phyloP scores from a whole-genome alignment of 345 rosid genomes.

The Physaria fendleri region DNA sequence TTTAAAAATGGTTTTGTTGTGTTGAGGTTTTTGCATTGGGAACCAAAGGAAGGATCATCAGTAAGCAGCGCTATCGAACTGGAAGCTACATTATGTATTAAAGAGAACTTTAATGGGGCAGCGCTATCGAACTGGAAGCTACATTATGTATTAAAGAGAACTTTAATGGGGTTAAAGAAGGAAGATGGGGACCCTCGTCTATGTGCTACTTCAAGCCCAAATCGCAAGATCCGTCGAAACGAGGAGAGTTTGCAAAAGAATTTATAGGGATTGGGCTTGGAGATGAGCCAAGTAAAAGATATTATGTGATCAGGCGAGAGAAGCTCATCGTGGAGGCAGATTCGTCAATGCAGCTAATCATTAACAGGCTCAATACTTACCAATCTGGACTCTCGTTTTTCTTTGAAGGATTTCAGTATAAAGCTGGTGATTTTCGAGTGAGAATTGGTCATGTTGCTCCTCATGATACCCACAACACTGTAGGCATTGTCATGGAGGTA shows the following conservation, averaged over 20 bases:
- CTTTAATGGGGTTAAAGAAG: constrained; percentile 73
- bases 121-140: too few relatives aligned
- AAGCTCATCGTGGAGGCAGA: too few relatives aligned
- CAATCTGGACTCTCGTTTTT: too few relatives aligned
- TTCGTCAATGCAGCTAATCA: too few relatives aligned
- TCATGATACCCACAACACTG: constrained; percentile 54
- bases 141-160: constrained; percentile 69
- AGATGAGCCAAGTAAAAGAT: constrained; percentile 75
- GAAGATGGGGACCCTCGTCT: constrained; percentile 77
- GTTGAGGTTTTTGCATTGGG: constrained; percentile 95
- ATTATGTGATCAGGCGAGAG: constrained; percentile 55
- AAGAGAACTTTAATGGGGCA: too few relatives aligned
- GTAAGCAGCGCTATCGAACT: constrained; percentile 59
- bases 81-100: too few relatives aligned
- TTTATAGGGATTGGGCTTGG: constrained; percentile 61
- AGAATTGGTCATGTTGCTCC: constrained; percentile 80
- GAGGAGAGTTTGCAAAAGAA: constrained; percentile 63
- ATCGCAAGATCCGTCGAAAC: constrained; percentile 36
- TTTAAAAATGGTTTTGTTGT: too few relatives aligned
- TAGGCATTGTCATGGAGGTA: constrained; percentile 92
- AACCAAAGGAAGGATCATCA: constrained; percentile 75
- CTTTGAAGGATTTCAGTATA: too few relatives aligned
- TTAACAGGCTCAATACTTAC: too few relatives aligned
- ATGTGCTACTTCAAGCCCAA: constrained; percentile 53
- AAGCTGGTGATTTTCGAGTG: too few relatives aligned